These are phyloP conservation scores for Dysphania ambrosioides DNA, from an alignment of 148 eudicot genomes.

Conservation along the genomic window DNA sequence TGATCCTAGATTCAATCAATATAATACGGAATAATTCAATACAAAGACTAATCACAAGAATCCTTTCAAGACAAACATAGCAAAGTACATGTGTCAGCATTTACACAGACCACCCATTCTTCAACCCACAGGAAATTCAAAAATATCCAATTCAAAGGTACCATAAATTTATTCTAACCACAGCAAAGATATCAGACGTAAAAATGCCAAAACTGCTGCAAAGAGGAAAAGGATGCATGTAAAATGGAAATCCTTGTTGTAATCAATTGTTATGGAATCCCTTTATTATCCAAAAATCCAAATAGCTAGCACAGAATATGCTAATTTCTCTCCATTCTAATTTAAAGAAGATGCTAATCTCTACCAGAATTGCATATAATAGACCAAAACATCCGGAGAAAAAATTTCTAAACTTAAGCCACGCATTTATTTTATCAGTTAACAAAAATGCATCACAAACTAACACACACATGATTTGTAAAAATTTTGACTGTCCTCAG, in stretches of 20 bases:
- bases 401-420: background rate
- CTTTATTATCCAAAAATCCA: background rate
- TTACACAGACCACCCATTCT: background rate
- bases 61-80: background rate
- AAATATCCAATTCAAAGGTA: background rate
- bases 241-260: background rate
- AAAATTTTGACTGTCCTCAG: background rate
- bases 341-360: background rate
- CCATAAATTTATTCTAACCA: background rate
- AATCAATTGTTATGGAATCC: background rate
- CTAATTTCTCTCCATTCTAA: background rate
- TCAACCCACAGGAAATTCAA: background rate
- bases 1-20: background rate
- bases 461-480: background rate
- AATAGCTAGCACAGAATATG: background rate
- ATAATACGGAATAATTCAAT: background rate
- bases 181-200: background rate
- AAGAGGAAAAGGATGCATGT: background rate
- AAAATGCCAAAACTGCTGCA: background rate
- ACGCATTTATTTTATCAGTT: background rate
- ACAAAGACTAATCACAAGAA: too few species aligned
- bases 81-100: background rate
- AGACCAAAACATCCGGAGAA: too few species aligned
- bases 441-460: background rate
- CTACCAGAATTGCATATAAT: too few species aligned